Percentiles rank a stretch among this genome's conserved stretches.
Conservation (phyloP, 164 flowering plant genomes). For the Santalum album region DNA sequence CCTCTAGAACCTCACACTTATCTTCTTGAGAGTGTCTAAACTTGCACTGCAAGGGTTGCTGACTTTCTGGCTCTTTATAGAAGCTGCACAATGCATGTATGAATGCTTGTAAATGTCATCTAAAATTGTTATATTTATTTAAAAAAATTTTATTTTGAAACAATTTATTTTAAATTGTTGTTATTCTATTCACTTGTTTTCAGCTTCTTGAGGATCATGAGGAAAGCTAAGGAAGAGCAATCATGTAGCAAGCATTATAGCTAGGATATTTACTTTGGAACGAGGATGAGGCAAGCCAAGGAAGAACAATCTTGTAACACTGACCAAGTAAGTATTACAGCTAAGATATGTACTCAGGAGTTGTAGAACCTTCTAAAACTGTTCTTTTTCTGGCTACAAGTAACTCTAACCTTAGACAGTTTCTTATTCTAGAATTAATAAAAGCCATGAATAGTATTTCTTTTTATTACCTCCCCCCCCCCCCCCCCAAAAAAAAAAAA, state of each 20-base stretch:
- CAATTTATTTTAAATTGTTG: neutral
- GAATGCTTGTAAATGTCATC: too few relatives aligned
- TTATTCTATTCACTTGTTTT: conserved; percentile 2
- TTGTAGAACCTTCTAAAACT: neutral
- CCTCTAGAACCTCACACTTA: too few relatives aligned
- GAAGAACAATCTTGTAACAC: conserved; percentile 25
- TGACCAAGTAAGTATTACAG: conserved; percentile 21
- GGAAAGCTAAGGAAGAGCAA: conserved; percentile 26
- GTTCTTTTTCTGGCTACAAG: neutral
- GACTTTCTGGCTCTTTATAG: too few relatives aligned
- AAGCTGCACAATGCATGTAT: too few relatives aligned
- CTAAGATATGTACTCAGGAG: neutral
- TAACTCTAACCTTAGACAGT: neutral
- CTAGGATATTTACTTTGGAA: neutral
- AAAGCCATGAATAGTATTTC: neutral
- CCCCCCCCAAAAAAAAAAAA: too few relatives aligned
- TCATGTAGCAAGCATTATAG: conserved; percentile 17
- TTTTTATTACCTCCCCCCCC: too few relatives aligned
- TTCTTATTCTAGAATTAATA: neutral
- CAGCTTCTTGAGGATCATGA: conserved; percentile 28
- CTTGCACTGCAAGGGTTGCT: too few relatives aligned
- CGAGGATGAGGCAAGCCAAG: conserved; percentile 29
- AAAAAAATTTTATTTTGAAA: neutral
- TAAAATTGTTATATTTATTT: neutral
- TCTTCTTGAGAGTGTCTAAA: too few relatives aligned